phyloP scores from a whole-genome alignment of 2,329 filamentous ascomycete genomes.

The Neonectria sp. region DNA sequence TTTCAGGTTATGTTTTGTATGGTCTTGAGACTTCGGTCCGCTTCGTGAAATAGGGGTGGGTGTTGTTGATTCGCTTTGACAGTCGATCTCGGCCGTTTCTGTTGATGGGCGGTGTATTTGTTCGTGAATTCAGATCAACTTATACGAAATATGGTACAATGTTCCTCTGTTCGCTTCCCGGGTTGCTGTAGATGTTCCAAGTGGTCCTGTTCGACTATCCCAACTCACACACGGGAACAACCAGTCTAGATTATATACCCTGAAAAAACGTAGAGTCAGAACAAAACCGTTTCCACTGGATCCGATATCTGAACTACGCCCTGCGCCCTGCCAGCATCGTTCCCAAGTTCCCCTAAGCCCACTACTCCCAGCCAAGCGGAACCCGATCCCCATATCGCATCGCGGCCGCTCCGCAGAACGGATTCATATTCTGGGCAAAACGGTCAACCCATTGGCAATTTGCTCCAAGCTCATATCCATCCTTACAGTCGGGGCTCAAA shows the following conservation, averaged over 20 bases:
- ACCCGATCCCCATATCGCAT: neutral
- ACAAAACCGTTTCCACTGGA: neutral
- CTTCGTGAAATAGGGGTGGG: neutral
- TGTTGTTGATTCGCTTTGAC: neutral
- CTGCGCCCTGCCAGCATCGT: neutral
- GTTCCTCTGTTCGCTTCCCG: neutral
- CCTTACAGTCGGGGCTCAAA: conserved; percentile 1
- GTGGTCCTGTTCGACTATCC: neutral
- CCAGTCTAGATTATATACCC: neutral
- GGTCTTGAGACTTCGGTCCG: neutral
- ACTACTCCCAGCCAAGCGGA: neutral
- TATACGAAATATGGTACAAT: neutral
- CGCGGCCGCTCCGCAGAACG: conserved; percentile 1
- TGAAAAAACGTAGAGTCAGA: neutral
- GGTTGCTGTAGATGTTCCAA: too few species aligned
- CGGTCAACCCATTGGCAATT: neutral
- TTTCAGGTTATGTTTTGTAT: neutral
- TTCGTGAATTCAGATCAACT: neutral
- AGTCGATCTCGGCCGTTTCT: neutral
- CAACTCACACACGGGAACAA: neutral
- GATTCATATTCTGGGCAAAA: neutral
- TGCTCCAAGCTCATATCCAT: neutral
- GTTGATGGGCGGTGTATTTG: neutral
- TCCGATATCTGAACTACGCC: neutral
- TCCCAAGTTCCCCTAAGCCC: neutral